Conservation (phyloP, 106 monocot genomes). For the Dendrobium catenatum region DNA sequence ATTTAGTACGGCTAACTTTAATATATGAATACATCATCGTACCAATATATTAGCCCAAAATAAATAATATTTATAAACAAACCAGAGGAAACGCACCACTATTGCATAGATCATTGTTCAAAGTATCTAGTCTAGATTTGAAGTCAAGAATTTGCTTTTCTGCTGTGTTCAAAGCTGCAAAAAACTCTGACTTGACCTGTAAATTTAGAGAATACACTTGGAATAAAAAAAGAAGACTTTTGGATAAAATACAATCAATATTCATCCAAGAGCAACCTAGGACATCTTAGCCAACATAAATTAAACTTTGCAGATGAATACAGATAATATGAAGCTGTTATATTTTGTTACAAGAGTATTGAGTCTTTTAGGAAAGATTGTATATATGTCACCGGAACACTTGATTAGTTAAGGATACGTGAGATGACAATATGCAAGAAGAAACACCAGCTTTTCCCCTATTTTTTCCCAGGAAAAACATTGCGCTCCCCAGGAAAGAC, state of each 20-base stretch:
- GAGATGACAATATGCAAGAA: too few species aligned
- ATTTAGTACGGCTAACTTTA: background rate
- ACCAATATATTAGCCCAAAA: background rate
- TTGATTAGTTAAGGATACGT: too few species aligned
- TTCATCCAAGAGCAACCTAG: background rate
- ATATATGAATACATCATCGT: background rate
- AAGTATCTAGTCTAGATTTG: constrained; percentile 27
- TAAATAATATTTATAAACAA: background rate
- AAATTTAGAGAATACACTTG: background rate
- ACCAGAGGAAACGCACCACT: constrained; percentile 23
- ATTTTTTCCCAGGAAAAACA: too few species aligned
- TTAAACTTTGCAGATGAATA: background rate
- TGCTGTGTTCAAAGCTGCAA: constrained; percentile 43
- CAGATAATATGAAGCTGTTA: background rate
- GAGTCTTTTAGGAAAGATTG: background rate
- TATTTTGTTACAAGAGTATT: background rate
- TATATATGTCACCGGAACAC: background rate
- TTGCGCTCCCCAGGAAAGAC: too few species aligned
- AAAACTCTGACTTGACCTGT: constrained; percentile 71
- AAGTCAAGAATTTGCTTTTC: constrained; percentile 51
- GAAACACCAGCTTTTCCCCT: too few species aligned
- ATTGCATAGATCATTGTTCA: constrained; percentile 28
- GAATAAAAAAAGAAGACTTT: background rate
- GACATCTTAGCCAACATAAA: background rate
- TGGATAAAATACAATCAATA: background rate